These are phyloP conservation scores for Hygrophorus russula DNA, from an alignment of 768 basidiomycete genomes.

Conservation along the genomic window DNA sequence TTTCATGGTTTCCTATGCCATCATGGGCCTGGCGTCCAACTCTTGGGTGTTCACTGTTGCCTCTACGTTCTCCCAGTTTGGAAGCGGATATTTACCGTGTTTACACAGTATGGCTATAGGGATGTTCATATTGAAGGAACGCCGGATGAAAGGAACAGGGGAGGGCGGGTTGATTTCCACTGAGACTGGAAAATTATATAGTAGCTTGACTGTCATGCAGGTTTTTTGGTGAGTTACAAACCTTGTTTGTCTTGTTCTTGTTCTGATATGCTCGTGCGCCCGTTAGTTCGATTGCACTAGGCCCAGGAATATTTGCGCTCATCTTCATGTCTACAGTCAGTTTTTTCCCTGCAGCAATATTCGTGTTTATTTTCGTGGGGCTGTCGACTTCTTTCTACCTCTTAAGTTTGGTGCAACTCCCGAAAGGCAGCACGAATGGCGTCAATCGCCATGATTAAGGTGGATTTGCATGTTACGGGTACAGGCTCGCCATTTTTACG, in stretches of 20 bases:
- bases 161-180: conserved; percentile 25
- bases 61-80: conserved; percentile 42
- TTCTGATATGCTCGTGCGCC: conserved; percentile 3
- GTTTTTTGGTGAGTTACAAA: conserved; percentile 41
- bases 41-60: conserved; percentile 40
- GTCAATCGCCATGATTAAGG: neutral
- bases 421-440: conserved; percentile 1
- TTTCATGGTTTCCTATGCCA: conserved; percentile 38
- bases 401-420: conserved; percentile 36
- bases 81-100: conserved; percentile 53
- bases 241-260: neutral
- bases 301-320: conserved; percentile 64
- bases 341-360: conserved; percentile 55
- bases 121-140: conserved; percentile 34
- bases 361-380: conserved; percentile 39
- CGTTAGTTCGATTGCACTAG: conserved; percentile 52
- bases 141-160: neutral
- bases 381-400: conserved; percentile 31
- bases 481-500: too few relatives aligned
- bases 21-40: conserved; percentile 36
- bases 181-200: conserved; percentile 72
- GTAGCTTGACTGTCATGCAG: conserved; percentile 65
- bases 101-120: conserved; percentile 65
- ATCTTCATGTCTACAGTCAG: conserved; percentile 64
- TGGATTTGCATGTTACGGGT: too few relatives aligned